A percentile compares a stretch with the other conserved stretches of the same genome.
Conservation (phyloP, 768 basidiomycete species). For the Dioszegia crocea region DNA sequence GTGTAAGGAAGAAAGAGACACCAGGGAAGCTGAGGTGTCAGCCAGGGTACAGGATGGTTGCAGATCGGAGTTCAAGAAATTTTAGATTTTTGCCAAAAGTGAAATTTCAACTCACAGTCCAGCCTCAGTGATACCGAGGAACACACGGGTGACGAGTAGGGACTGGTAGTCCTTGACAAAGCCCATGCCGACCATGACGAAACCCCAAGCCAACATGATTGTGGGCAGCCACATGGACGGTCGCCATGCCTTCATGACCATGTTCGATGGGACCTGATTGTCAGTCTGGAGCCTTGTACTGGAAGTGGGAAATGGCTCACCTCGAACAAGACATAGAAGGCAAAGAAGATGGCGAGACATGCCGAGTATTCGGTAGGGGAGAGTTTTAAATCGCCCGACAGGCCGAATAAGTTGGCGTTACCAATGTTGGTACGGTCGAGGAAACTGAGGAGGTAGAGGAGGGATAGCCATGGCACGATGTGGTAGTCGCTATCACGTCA, state of each 20-base stretch:
- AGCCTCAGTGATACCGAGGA: slow-evolving; percentile 35
- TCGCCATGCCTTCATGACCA: slow-evolving; percentile 49
- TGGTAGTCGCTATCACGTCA: slow-evolving; percentile 31
- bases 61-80: no score
- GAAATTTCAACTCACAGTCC: slow-evolving; percentile 15
- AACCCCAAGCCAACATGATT: slow-evolving; percentile 33
- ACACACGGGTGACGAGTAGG: slow-evolving; percentile 32
- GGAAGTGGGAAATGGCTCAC: no score
- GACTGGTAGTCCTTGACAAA: slow-evolving; percentile 24
- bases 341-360: slow-evolving; percentile 59
- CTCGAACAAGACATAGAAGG: slow-evolving; percentile 72
- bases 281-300: no score
- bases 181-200: slow-evolving; percentile 35
- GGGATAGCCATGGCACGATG: slow-evolving; percentile 71
- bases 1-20: slow-evolving; percentile 59
- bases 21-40: slow-evolving; percentile 18
- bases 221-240: slow-evolving; percentile 27
- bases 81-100: no score
- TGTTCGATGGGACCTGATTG: slow-evolving; percentile 23
- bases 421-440: slow-evolving; percentile 66
- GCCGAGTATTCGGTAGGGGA: slow-evolving; percentile 64
- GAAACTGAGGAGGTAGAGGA: slow-evolving; percentile 73
- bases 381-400: slow-evolving; percentile 61
- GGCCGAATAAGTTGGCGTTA: slow-evolving; percentile 64
- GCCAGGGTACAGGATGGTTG: no score